Percentiles rank a stretch among this genome's conserved stretches.
phyloP scores from a whole-genome alignment of 495 filamentous ascomycete genomes.

The Penicillium arizonense region DNA sequence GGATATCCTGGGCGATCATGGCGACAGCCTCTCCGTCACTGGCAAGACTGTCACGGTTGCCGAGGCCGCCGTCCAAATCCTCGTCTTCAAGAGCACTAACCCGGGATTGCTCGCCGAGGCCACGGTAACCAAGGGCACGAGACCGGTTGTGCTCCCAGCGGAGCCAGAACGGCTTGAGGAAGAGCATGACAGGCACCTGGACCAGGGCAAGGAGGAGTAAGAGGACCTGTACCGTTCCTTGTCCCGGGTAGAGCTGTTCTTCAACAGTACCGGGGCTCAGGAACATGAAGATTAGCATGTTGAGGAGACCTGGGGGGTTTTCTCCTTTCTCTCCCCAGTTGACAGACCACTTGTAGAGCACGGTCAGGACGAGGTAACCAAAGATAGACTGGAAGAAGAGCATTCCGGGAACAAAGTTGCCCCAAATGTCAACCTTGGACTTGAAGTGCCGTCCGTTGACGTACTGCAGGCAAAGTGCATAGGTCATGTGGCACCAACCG shows the following conservation, averaged over 20 bases:
- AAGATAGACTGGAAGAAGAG: conserved; percentile 99
- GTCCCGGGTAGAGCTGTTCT: conserved; percentile 72
- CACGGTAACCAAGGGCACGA: conserved; percentile 83
- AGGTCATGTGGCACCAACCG: conserved; percentile 98
- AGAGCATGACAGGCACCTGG: conserved; percentile 86
- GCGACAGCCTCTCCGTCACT: conserved; percentile 85
- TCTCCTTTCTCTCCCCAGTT: conserved; percentile 72
- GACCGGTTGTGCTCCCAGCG: conserved; percentile 89
- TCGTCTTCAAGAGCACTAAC: conserved; percentile 89
- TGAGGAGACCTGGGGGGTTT: conserved; percentile 81
- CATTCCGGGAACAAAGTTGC: conserved; percentile 96
- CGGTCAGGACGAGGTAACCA: conserved; percentile 89
- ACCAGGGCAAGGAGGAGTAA: conserved; percentile 79
- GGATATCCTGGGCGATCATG: conserved; percentile 85
- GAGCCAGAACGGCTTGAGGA: conserved; percentile 94
- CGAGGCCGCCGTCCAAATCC: conserved; percentile 46
- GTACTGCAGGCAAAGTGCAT: conserved; percentile 88
- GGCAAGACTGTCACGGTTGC: conserved; percentile 64
- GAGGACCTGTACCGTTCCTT: conserved; percentile 68
- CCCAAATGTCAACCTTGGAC: conserved; percentile 89
- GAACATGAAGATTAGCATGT: conserved; percentile 99
- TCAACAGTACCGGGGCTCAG: conserved; percentile 76
- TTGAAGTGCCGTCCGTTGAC: conserved; percentile 95
- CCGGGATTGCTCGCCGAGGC: conserved; percentile 80
- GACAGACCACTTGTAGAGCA: conserved; percentile 95